Evolutionary conservation across 202 grass and related monocot species (phyloP).

Genomic region (Eragrostis tef): DNA sequence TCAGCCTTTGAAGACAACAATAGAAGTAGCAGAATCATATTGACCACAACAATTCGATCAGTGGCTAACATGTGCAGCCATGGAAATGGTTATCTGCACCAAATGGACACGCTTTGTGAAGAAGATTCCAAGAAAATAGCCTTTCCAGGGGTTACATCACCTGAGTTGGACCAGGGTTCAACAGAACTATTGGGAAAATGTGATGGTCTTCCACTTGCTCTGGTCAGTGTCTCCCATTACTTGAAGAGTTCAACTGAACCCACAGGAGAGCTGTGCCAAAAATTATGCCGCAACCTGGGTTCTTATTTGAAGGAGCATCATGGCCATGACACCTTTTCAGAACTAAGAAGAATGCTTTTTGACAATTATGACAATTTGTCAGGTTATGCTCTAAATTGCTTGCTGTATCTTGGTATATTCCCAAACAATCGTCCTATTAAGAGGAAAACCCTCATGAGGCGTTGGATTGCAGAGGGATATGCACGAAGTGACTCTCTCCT

Average conservation of each 20-base stretch:
- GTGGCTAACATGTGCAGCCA: slow-evolving; percentile 42
- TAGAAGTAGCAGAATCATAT: slow-evolving; percentile 40
- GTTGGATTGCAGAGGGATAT: slow-evolving; percentile 38
- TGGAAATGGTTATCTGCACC: slow-evolving; percentile 46
- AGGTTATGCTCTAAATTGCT: slow-evolving; percentile 34
- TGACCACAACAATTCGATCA: slow-evolving; percentile 37
- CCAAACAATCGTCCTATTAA: not conserved
- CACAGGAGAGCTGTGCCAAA: no score
- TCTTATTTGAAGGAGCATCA: no score
- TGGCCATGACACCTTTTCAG: no score
- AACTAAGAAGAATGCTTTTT: no score
- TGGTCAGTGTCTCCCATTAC: not conserved
- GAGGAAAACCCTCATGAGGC: slow-evolving; percentile 20
- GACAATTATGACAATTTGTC: slow-evolving; percentile 27
- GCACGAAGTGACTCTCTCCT: not conserved
- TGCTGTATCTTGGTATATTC: slow-evolving; percentile 41
- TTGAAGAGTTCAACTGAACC: no score
- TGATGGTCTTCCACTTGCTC: slow-evolving; percentile 34
- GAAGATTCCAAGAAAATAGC: not conserved
- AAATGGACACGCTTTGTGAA: slow-evolving; percentile 3
- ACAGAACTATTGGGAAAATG: slow-evolving; percentile 8
- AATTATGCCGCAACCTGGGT: no score
- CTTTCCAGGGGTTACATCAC: not conserved
- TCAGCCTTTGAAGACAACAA: slow-evolving; percentile 24
- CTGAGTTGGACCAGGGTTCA: not conserved